These are phyloP conservation scores for Pezicula neosporulosa DNA, from an alignment of 2,329 filamentous ascomycete species.

Conservation along the genomic window DNA sequence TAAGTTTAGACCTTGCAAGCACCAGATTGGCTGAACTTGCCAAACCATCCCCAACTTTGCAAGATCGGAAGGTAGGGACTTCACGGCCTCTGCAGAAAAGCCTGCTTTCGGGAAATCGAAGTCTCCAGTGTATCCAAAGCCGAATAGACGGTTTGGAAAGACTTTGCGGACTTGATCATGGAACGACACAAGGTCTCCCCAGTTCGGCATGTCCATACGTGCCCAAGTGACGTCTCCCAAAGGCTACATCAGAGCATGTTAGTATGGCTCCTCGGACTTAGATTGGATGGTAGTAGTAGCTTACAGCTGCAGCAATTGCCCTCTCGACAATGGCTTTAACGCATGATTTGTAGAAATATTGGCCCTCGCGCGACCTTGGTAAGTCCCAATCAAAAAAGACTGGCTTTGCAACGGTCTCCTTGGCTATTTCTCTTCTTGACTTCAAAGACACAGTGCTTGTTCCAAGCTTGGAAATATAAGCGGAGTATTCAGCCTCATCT, in stretches of 20 bases:
- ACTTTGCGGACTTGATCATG: constrained; percentile 31
- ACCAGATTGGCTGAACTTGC: constrained; percentile 39
- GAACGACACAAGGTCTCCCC: constrained; percentile 34
- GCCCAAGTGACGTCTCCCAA: constrained; percentile 35
- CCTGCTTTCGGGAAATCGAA: constrained; percentile 33
- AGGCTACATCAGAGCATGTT: constrained; percentile 9
- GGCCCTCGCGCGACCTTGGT: constrained; percentile 29
- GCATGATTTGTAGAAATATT: constrained; percentile 31
- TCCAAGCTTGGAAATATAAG: constrained; percentile 17
- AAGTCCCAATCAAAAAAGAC: constrained; percentile 34
- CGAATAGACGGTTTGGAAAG: constrained; percentile 33
- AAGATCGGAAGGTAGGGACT: constrained; percentile 29
- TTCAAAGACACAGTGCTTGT: constrained; percentile 6
- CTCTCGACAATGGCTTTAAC: constrained; percentile 30
- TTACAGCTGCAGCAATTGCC: constrained; percentile 27
- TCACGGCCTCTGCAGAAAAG: constrained; percentile 28
- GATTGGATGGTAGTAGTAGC: no score
- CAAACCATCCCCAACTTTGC: constrained; percentile 35
- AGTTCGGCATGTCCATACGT: constrained; percentile 31
- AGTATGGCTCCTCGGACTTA: no score
- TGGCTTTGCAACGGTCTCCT: constrained; percentile 19
- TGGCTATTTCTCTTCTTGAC: constrained; percentile 13
- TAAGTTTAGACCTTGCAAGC: constrained; percentile 31
- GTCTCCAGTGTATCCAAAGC: constrained; percentile 35
- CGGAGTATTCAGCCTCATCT: constrained; percentile 21